Conservation (phyloP, 176 grass and related monocot species). For the Pharus latifolius region DNA sequence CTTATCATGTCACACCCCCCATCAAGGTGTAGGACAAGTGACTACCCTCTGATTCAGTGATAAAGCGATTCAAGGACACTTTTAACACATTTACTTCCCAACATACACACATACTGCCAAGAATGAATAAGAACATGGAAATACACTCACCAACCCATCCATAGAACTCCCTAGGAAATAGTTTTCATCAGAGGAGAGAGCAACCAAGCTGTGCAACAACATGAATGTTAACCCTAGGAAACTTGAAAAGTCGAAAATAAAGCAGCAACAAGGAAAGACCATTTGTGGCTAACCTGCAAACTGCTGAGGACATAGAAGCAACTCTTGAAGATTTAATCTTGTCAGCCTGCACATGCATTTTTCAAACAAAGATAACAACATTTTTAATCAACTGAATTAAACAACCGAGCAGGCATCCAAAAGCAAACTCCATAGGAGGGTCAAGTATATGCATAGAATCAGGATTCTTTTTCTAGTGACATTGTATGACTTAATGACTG, state of each 20-base stretch:
- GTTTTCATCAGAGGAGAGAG: slow-evolving; percentile 55
- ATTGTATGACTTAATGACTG: not conserved
- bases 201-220: slow-evolving; percentile 42
- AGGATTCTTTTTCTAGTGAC: too few relatives aligned
- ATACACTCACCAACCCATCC: slow-evolving; percentile 65
- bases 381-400: not conserved
- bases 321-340: slow-evolving; percentile 21
- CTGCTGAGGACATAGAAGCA: slow-evolving; percentile 41
- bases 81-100: not conserved
- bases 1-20: not conserved
- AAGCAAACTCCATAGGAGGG: too few relatives aligned
- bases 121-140: not conserved
- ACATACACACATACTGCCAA: not conserved
- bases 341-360: slow-evolving; percentile 16
- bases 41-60: not conserved
- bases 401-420: not conserved
- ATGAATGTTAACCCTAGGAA: not conserved
- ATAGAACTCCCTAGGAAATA: slow-evolving; percentile 73
- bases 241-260: not conserved
- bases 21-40: not conserved
- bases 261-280: not conserved
- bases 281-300: slow-evolving; percentile 48
- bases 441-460: too few relatives aligned
- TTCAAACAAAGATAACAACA: not conserved
- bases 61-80: not conserved